Base-by-base conservation (phyloP, 148 eudicot species). In the Fallopia convolvulus region DNA sequence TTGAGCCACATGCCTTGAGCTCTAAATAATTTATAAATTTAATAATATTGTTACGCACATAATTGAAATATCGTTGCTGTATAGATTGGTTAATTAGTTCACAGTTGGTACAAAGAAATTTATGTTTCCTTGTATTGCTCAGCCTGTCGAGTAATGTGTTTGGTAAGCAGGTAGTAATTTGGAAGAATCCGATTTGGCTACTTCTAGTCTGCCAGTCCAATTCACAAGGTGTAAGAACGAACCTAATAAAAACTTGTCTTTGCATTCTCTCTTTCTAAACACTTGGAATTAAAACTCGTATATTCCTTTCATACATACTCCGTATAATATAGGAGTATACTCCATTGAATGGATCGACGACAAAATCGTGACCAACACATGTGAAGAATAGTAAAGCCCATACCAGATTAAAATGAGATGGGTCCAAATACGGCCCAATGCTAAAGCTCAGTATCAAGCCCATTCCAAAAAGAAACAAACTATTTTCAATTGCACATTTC, bases 121-220 rank as follows among this genome's bases (percentile, higher is more conserved):
- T 9, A 13, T 0, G 44, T 15, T 66, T 66, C 72, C 72, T 14
- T 13, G 17, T 23, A 32, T 66, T 66, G 72, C n/a, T 66, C 39
- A 36, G 72, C 20, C 20, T 66, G 72, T 66, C 72, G n/a, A 66
- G 72, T 66, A 12, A 66, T 66, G 72, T 66, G 42, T 66, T 66
- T 66, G 42, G 61, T 55, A 55, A n/a, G 61, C 20, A 18, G 20
- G 61, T 1, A 55, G 2, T 21, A 55, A 50, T 14, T 50, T 50
- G n/a, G 56, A 49, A 18, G 53, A 14, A 8, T 53, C 61, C 61
- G n/a, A 15, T 55, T 55, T 50, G 56, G 56, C 56, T 14, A 50
- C 17, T 50, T 50, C 56, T 47, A 50, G 15, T 50, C 56, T 50
- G 56, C 56, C 56, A 50, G n/a, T 50, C 56, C 56, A 15, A 50